Evolutionary conservation across 176 grass and related monocot genomes (phyloP), one percentile per base, ranked within the genome.

Genomic region (Guadua angustifolia): DNA sequence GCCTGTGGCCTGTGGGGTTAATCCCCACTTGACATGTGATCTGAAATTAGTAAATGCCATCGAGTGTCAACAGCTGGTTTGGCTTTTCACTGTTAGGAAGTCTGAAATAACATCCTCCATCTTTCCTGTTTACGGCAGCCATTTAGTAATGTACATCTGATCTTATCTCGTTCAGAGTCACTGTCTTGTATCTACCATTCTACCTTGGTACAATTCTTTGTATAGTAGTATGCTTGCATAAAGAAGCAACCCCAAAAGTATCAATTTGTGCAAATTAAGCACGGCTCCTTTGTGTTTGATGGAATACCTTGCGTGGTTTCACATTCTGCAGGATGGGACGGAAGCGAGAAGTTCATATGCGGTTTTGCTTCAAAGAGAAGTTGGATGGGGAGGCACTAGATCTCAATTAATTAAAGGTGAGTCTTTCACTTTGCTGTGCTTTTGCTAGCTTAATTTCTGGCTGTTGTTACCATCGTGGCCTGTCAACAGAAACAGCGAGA

Each of bases 211-310:
- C 1, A 57, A 43, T 51, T 62, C 40, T 61, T 75, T 12, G 35
- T 6, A 38, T 2, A 32, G 40, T 0, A 68, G 26, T 12, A 60
- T 79, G 29, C 46, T 43, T 84, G 68, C 13, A 83, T 57, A 74
- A 6, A 58, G n/a, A 89, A 75, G 69, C 40, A 74, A 79, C 53
- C 8, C 58, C 68, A 65, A 33, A 73, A 64, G 53, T 16, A 15
- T 18, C 16, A 73, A 55, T 64, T 80, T 66, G 46, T 49, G 2
- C 39, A 24, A 50, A 49, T 29, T 73, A 39, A 62, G 53, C 17
- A 10, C 38, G 44, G 71, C 26, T 33, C 51, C 16, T 68, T 42
- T 39, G 44, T 49, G 45, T 71, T 52, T 71, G 65, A 62, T 70
- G 55, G 26, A 49, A 6, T 44, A 58, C 22, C 36, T 18, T 80